Evolutionary conservation across 75 land plant species (phyloP).

Genomic region (Chamaecyparis obtusa): DNA sequence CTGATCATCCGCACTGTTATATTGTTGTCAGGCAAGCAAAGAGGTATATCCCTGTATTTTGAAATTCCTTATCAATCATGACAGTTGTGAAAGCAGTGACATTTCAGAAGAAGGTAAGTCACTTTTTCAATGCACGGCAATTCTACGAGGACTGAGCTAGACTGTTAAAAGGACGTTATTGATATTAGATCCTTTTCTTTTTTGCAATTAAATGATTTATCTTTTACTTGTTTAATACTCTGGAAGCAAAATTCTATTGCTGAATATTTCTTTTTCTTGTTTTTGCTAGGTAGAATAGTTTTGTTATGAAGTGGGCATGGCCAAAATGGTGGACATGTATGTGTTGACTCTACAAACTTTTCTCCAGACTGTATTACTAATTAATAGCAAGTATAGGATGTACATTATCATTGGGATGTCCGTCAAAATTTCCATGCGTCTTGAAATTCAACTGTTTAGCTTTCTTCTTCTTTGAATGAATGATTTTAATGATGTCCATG

Average conservation of each 20-base stretch:
- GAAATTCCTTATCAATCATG: slow-evolving; percentile 48
- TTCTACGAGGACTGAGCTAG: background rate
- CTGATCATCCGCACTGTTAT: background rate
- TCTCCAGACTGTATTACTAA: background rate
- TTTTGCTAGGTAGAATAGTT: background rate
- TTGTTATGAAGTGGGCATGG: too few species aligned
- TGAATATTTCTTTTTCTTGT: background rate
- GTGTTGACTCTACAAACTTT: background rate
- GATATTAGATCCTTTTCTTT: background rate
- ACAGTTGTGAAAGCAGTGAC: slow-evolving; percentile 8
- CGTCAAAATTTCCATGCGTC: background rate
- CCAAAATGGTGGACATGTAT: background rate
- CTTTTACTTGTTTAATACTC: background rate
- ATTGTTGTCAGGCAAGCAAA: slow-evolving; percentile 54
- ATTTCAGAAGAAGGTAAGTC: background rate
- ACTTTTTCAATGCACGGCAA: background rate
- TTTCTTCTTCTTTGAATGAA: background rate
- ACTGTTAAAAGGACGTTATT: background rate
- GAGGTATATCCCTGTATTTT: slow-evolving; percentile 64
- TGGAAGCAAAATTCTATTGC: background rate
- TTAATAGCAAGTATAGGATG: background rate
- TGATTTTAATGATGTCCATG: too few species aligned
- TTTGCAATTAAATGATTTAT: background rate
- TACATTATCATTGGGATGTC: background rate
- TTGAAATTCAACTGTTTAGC: background rate